phyloP scores from a whole-genome alignment of 495 filamentous ascomycete genomes.

The Aspergillus avenaceus region DNA sequence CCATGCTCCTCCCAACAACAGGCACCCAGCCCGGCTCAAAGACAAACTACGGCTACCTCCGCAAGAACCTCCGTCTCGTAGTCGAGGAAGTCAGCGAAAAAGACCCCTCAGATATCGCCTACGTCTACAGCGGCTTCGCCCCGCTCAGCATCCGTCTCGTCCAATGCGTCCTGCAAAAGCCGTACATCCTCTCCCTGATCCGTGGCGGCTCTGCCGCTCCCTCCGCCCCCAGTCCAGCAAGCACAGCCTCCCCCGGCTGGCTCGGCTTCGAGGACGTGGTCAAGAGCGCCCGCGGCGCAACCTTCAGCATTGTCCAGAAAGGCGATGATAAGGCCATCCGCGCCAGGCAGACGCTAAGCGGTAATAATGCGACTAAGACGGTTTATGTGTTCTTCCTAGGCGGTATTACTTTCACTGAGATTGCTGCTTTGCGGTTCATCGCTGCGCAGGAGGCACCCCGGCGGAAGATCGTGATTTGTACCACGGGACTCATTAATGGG shows the following conservation, averaged over 20 bases:
- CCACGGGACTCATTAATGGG: constrained; percentile 87
- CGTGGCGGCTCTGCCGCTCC: constrained; percentile 48
- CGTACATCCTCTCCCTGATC: constrained; percentile 67
- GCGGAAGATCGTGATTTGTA: constrained; percentile 84
- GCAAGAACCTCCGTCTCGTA: constrained; percentile 81
- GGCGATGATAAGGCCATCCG: constrained; percentile 91
- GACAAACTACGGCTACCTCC: constrained; percentile 86
- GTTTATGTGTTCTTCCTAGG: constrained; percentile 94
- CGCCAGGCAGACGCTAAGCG: constrained; percentile 72
- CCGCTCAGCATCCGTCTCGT: constrained; percentile 89
- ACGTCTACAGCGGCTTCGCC: constrained; percentile 95
- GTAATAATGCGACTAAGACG: constrained; percentile 67
- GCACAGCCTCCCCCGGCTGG: constrained; percentile 73
- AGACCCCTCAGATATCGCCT: constrained; percentile 94
- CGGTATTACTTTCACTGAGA: constrained; percentile 92
- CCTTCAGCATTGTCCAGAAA: constrained; percentile 89
- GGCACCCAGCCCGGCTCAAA: constrained; percentile 57
- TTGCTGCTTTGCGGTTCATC: constrained; percentile 89
- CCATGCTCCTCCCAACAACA: constrained; percentile 63
- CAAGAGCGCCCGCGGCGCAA: constrained; percentile 77
- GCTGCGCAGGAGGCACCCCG: constrained; percentile 78
- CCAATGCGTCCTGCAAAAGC: constrained; percentile 93
- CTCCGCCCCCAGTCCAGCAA: constrained; percentile 43
- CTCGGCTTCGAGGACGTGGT: constrained; percentile 85
- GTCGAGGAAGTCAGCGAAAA: constrained; percentile 96